Evolutionary conservation across 1,284 basidiomycete species (phyloP), one percentile per base, ranked within the genome.

Genomic region (Cutaneotrichosporon cutaneum): DNA sequence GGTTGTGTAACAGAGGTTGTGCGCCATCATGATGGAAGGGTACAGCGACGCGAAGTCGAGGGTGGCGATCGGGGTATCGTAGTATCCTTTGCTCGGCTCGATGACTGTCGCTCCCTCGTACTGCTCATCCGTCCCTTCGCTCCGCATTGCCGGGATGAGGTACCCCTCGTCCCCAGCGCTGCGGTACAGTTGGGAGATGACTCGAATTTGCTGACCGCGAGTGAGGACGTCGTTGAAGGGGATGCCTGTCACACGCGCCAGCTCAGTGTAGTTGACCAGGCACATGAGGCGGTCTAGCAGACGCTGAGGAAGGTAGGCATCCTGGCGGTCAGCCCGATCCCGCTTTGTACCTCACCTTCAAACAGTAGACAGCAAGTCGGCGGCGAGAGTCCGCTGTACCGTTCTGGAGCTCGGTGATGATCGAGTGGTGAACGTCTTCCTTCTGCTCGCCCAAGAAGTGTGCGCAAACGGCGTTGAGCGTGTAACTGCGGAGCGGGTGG

Each of bases 1-100:
- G 0, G 94, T 95, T 0, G 94, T 96, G 73, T 97, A 98, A 77
- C 94, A 97, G 1, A 98, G 81, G 74, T 97, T 98, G 76, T 98
- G 94, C 0, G 94, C 94, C 93, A 96, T 96, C 94, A 98, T 98
- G 80, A 98, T 97, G 0, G 94, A 97, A 0, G 94, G 94, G 77
- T 98, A 98, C 67, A 98, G 83, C 0, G 93, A 96, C 61, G 91
- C 93, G 81, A 98, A 98, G 85, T 98, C 94, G 47, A 98, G 85
- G 0, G 94, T 97, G 6, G 94, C 92, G 70, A 98, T 96, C 0
- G 94, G 94, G 0, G 88, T 85, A 72, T 95, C 92, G 75, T 96
- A 98, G 77, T 90, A 98, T 0, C 94, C 94, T 73, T 89, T 92
- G 75, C 85, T 88, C 1, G 94, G 94, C 71, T 98, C 94, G 68